Conservation (phyloP, 2,329 filamentous ascomycete genomes). For the Fusarium sulawesiense region DNA sequence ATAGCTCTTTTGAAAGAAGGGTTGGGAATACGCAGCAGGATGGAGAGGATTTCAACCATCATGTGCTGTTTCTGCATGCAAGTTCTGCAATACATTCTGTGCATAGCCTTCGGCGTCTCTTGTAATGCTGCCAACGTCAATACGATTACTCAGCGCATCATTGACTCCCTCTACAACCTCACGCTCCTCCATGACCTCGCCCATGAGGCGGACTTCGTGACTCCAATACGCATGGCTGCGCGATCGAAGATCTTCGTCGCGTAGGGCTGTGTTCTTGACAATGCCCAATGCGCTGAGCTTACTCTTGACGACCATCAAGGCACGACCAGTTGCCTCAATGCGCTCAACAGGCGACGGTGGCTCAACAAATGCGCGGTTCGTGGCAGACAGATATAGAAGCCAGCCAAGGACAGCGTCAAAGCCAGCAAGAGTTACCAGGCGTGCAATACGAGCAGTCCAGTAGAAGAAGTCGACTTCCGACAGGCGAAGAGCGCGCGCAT, state of each 20-base stretch:
- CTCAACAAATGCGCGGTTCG: slow-evolving; percentile 79
- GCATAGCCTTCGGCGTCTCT: slow-evolving; percentile 74
- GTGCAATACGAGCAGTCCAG: slow-evolving; percentile 74
- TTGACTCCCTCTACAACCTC: slow-evolving; percentile 79
- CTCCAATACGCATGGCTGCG: slow-evolving; percentile 81
- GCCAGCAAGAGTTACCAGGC: slow-evolving; percentile 71
- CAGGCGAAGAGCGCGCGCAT: slow-evolving; percentile 70
- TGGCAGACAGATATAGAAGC: slow-evolving; percentile 79
- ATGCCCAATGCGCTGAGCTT: slow-evolving; percentile 80
- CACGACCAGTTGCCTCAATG: slow-evolving; percentile 68
- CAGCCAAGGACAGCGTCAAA: slow-evolving; percentile 73
- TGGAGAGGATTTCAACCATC: slow-evolving; percentile 27
- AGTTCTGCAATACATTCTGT: slow-evolving; percentile 54
- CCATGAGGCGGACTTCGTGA: slow-evolving; percentile 78
- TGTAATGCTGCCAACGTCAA: slow-evolving; percentile 71
- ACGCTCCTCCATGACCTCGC: slow-evolving; percentile 80
- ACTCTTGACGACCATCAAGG: slow-evolving; percentile 69
- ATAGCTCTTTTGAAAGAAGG: slow-evolving; percentile 41
- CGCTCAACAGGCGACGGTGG: slow-evolving; percentile 72
- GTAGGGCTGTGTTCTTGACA: slow-evolving; percentile 80
- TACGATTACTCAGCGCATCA: slow-evolving; percentile 71
- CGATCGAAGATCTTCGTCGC: slow-evolving; percentile 77
- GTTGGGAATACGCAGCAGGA: slow-evolving; percentile 35
- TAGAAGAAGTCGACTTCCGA: slow-evolving; percentile 76
- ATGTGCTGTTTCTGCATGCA: slow-evolving; percentile 41